These are phyloP conservation scores for Vinca minor DNA, from an alignment of 257 asterid genomes.

Conservation along the genomic window DNA sequence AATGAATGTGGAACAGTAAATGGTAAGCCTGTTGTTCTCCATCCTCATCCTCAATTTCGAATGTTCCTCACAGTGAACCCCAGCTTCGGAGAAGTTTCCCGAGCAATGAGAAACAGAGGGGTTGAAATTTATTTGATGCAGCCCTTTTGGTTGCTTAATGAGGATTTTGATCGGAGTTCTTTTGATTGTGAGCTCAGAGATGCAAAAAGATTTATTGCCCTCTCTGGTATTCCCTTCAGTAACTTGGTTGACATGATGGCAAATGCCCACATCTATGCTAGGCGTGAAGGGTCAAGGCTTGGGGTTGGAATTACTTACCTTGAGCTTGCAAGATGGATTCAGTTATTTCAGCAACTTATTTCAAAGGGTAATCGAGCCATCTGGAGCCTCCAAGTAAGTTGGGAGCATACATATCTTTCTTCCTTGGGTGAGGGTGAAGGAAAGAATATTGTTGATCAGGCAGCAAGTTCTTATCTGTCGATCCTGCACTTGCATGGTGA, in stretches of 20 bases:
- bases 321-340: constrained; percentile 93
- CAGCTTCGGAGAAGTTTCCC: constrained; percentile 82
- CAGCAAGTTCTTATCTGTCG: constrained; percentile 35
- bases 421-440: constrained; percentile 75
- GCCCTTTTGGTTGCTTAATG: constrained; percentile 51
- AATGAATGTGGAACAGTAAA: constrained; percentile 91
- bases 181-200: constrained; percentile 60
- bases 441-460: constrained; percentile 46
- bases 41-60: constrained; percentile 83
- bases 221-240: constrained; percentile 71
- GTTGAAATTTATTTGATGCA: constrained; percentile 82
- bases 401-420: constrained; percentile 83
- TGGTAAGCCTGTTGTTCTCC: constrained; percentile 75
- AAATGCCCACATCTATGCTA: constrained; percentile 68
- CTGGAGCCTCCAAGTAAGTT: constrained; percentile 86
- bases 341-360: constrained; percentile 67
- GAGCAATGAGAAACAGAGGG: constrained; percentile 99
- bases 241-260: constrained; percentile 74
- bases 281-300: constrained; percentile 51
- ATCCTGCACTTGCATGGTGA: constrained; percentile 29
- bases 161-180: constrained; percentile 15
- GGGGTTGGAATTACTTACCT: constrained; percentile 63
- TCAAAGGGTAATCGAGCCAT: constrained; percentile 54
- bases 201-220: constrained; percentile 55
- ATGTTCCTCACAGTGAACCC: constrained; percentile 96